Percentiles rank a stretch among this genome's conserved stretches.
These are phyloP conservation scores for Colletotrichum sp. DNA, from an alignment of 2,329 filamentous ascomycete species.

Conservation along the genomic window DNA sequence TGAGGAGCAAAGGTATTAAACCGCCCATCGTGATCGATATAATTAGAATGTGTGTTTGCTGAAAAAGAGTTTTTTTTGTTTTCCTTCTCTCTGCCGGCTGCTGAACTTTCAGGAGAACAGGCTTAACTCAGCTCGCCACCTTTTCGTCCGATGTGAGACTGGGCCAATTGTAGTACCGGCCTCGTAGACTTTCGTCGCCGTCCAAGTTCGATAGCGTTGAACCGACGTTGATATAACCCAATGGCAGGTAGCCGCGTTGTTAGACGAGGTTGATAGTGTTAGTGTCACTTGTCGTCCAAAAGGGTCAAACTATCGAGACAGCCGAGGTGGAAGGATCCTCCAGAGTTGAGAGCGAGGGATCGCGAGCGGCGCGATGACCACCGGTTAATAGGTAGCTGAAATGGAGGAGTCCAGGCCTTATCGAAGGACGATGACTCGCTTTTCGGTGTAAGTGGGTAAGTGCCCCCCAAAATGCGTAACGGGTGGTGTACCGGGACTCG, in stretches of 20 bases:
- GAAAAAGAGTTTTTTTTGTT: not conserved
- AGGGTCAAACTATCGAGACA: not conserved
- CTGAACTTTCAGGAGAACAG: not conserved
- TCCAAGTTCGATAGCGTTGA: not conserved
- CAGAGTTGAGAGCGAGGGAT: not conserved
- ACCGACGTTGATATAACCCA: not conserved
- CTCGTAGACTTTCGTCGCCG: not conserved
- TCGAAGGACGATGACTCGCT: not conserved
- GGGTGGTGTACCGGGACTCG: constrained; percentile 12
- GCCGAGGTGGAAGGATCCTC: not conserved
- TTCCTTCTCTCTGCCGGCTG: not conserved
- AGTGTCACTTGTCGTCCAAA: not conserved
- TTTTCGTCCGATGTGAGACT: constrained; percentile 18
- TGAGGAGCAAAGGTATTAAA: constrained; percentile 36
- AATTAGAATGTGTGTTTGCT: not conserved
- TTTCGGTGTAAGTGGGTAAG: not conserved
- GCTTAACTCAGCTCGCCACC: constrained; percentile 1
- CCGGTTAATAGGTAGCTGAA: not conserved
- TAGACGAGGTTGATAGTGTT: not conserved
- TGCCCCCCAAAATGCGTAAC: constrained; percentile 4
- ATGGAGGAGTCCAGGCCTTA: not conserved
- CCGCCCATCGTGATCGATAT: constrained; percentile 30
- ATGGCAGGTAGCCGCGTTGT: not conserved
- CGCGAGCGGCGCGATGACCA: not conserved
- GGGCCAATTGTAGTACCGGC: not conserved